Evolutionary conservation across 129 eudicot genomes (phyloP), one percentile per base, ranked within the genome.

Genomic region (Logfia minima): DNA sequence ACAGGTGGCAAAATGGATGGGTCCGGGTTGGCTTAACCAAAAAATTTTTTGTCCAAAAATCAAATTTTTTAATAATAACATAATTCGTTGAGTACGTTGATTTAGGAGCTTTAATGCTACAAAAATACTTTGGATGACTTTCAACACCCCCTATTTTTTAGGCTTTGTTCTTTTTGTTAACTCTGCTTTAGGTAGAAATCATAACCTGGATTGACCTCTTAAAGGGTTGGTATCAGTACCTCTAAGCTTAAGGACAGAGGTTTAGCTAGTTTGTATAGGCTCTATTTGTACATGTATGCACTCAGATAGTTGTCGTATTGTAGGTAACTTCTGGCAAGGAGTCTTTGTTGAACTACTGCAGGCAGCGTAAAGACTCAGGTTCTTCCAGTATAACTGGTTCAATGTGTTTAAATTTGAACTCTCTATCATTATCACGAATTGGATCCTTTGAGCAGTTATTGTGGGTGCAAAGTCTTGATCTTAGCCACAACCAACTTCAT

Each of bases 391-490:
- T 60, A 62, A 58, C 70, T 45, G 77, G 77, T 34, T 32, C 64
- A 60, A 60, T 76, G 23, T 89, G 88, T 74, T 62, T 91, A 73
- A 85, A 94, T 31, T 83, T 94, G 8, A 89, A 83, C 79, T 81
- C 81, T 55, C 77, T 89, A 39, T 89, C 96, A 41, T 75, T 94
- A 39, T 79, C 99, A 37, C 86, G 88, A 69, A 71, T 94, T 10
- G 96, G 93, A 37, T 81, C 85, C 66, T 73, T 89, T 68, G 93
- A 91, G 76, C 80, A 74, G 26, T 75, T 94, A 66, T 72, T 94
- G 78, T 94, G 99, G 99, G 90, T 94, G 56, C 92, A 86, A 79
- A 84, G 88, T 89, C 85, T 94, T 70, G 97, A 94, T 84, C 96
- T 94, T 70, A 91, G 99, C 84, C 88, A 87, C 86, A 94, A 94